Evolutionary conservation across 2,329 filamentous ascomycete species (phyloP), one percentile per base, ranked within the genome.

Genomic region (Cladophialophora yegresii): DNA sequence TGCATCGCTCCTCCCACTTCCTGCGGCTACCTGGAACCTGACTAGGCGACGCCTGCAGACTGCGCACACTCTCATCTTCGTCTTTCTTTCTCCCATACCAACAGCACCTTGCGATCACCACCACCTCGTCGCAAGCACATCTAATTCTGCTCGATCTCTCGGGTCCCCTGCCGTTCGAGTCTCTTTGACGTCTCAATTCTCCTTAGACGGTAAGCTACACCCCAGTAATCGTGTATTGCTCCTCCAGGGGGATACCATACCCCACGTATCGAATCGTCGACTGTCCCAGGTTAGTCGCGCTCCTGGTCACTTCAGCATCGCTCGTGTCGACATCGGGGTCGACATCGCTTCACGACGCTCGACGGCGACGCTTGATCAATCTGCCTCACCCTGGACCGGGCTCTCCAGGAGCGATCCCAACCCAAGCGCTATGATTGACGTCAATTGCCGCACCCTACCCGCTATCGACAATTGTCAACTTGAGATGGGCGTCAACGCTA

Each of bases 251-350:
- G 45, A 33, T 57, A 59, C 47, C 54, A n/a, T 64, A 62, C 63
- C 64, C 66, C 66, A 68, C 66, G 66, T 66, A 61, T 59, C 54
- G 51, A 62, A 4, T 58, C 61, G 57, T 62, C 61, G 51, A 64
- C 62, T 28, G 22, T 43, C 33, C 33, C 28, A 33, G 13, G 61
- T 62, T 43, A 54, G 26, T 61, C 62, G 57, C 57, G 61, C 61
- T 40, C 40, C 45, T 49, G 36, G 61, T 62, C 61, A 32, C 36
- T 59, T 55, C 23, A 62, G 57, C 49, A 55, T 62, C 23, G 40
- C 9, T 26, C 4, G 26, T 28, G 26, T 28, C 26, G 26, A 28
- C 26, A 28, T 6, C 26, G 40, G n/a, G 47, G 47, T 50, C 22
- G 57, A 45, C 32, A 51, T n/a, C 43, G 36, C 43, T 32, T 43